Base-by-base conservation (phyloP, 768 basidiomycete species). In the Macrolepiota albuminosa region DNA sequence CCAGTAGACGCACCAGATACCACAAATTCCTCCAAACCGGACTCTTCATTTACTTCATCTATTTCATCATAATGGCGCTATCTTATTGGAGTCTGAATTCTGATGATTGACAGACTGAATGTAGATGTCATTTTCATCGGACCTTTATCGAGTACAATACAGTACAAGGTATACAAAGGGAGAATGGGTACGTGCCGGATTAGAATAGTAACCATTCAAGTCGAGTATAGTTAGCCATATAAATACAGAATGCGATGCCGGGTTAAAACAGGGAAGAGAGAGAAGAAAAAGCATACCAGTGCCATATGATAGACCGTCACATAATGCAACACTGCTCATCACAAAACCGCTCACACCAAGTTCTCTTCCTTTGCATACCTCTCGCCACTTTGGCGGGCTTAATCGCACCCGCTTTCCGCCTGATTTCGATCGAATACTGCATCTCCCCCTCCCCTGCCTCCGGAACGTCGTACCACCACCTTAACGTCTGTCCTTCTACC, bases 381-480 rank as follows among this genome's bases (percentile, higher is more conserved):
- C 59, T 49, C 24, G 47, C 29, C 16, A 60, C 48, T 26, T n/a
- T 29, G n/a, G 48, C 24, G 3, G 59, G 46, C 46, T 68, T 71
- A 33, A 77, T 72, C 2, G 66, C 69, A 0, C 76, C 75, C 0
- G 64, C 69, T 21, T 63, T 52, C 46, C 76, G 64, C 56, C 66
- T 68, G 37, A 77, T 69, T 64, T 76, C 74, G n/a, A 74, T 70
- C 47, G 71, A 71, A 60, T 76, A 74, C 68, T 77, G 73, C 66
- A 64, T 67, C 58, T 66, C 69, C 9, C 40, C 63, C 50, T 72
- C 69, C 10, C 72, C 74, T 49, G 64, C 63, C 46, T 50, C 61
- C 3, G 78, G 80, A 10, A 77, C 77, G 57, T 76, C 76, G 65
- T 84, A 83, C 81, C 80, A 82, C 83, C 83, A 84, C 66, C 74